phyloP scores from a whole-genome alignment of 108 stramenopile species.

The Cyclostephanos tholiformis region DNA sequence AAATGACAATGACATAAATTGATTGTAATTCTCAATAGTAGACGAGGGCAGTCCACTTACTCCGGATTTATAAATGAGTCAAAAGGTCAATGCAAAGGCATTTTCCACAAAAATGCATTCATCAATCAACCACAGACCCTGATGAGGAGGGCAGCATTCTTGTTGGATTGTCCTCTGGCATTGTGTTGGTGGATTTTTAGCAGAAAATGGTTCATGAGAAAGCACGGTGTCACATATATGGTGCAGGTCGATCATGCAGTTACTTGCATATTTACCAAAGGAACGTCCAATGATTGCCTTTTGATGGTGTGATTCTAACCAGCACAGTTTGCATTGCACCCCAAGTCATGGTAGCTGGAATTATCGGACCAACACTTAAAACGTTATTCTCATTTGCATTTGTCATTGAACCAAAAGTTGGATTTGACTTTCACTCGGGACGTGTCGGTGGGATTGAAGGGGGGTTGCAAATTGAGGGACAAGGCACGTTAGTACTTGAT shows the following conservation, averaged over 20 bases:
- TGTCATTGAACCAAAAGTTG: slow-evolving; percentile 72
- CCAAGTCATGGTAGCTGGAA: slow-evolving; percentile 58
- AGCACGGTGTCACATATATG: neutral
- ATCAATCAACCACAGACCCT: slow-evolving; percentile 76
- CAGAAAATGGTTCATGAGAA: neutral
- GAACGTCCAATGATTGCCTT: slow-evolving; percentile 28
- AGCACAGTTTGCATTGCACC: slow-evolving; percentile 80
- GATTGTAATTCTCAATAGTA: too few species aligned
- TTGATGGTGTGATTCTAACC: slow-evolving; percentile 47
- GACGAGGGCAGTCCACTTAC: too few species aligned
- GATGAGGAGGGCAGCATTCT: slow-evolving; percentile 79
- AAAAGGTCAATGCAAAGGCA: slow-evolving; percentile 50
- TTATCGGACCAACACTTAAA: slow-evolving; percentile 60
- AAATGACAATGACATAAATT: too few species aligned
- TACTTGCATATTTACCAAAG: slow-evolving; percentile 29
- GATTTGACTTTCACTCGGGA: too few species aligned
- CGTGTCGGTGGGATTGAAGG: too few species aligned
- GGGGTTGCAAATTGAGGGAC: too few species aligned
- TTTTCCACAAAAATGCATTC: slow-evolving; percentile 74
- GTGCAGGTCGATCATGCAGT: neutral
- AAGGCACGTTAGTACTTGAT: too few species aligned
- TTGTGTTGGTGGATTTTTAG: neutral
- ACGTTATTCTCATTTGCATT: slow-evolving; percentile 54
- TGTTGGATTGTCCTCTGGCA: slow-evolving; percentile 66
- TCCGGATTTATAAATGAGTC: too few species aligned